These are phyloP conservation scores for Aspergillus ochraceus DNA, from an alignment of 2,329 filamentous ascomycete genomes.

Conservation along the genomic window DNA sequence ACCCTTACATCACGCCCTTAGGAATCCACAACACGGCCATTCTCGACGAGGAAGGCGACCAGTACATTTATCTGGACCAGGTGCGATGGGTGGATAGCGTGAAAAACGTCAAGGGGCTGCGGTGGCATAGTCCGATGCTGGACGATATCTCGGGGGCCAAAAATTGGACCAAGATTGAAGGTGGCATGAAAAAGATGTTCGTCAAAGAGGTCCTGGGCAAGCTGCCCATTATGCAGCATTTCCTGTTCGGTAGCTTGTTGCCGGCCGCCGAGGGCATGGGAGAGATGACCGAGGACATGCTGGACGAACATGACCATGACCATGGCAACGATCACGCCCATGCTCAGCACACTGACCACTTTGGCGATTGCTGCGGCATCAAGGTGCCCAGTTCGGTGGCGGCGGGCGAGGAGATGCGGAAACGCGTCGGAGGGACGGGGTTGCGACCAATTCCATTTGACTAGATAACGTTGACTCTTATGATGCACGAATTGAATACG, in stretches of 20 bases:
- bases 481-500: background rate
- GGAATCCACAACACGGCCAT: constrained; percentile 85
- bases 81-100: constrained; percentile 93
- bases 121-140: constrained; percentile 98
- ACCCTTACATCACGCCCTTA: constrained; percentile 75
- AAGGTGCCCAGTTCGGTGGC: constrained; percentile 93
- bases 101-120: constrained; percentile 89
- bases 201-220: constrained; percentile 89
- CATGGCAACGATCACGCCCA: constrained; percentile 68
- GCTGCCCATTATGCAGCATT: constrained; percentile 97
- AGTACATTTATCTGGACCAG: constrained; percentile 90
- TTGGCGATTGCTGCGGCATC: constrained; percentile 98
- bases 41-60: constrained; percentile 78
- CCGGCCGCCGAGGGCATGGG: constrained; percentile 79
- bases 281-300: constrained; percentile 47
- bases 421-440: constrained; percentile 66
- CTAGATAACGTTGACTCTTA: constrained; percentile 22
- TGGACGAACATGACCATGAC: constrained; percentile 61
- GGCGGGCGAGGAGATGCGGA: constrained; percentile 84
- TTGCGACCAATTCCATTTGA: constrained; percentile 56
- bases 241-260: constrained; percentile 84
- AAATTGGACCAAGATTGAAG: constrained; percentile 89
- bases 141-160: constrained; percentile 93
- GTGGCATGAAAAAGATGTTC: constrained; percentile 96
- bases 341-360: constrained; percentile 58